Evolutionary conservation across 2,329 filamentous ascomycete genomes (phyloP), one percentile per base, ranked within the genome.

Genomic region (Sporothrix inflata): DNA sequence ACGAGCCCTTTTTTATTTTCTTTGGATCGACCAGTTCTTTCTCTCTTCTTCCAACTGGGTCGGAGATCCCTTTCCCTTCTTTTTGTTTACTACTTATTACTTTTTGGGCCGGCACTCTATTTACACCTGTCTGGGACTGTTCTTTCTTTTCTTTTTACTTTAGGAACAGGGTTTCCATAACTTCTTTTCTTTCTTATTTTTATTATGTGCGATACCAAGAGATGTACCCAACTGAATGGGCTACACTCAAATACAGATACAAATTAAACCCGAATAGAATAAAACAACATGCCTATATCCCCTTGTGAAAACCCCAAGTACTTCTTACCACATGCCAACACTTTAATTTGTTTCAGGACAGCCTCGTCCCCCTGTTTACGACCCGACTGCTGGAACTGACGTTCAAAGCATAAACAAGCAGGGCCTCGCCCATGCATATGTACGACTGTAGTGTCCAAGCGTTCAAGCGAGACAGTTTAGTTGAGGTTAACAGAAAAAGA

Each of bases 181-280:
- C 16, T 24, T 19, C 0, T n/a, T 40, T 60, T 16, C 4, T 19
- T 67, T 67, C 38, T 61, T 53, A 7, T 66, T 55, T 34, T 11
- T 49, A 45, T 27, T 61, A 49, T 34, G 45, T 51, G 45, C 45
- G 65, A 67, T 67, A 67, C 63, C 65, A 66, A 34, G 63, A 65
- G 60, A 7, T 65, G 60, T 19, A n/a, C 60, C 60, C 21, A 40
- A 16, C n/a, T 4, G 16, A 27, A 40, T 9, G 27, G 21, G 60
- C n/a, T n/a, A 16, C 60, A 65, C 60, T 65, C 60, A 24, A 60
- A 49, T 19, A 27, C 4, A n/a, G 34, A 66, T 45, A 66, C 24
- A 47, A 45, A 47, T 27, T 24, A 19, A n/a, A 14, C 14, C 30
- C 30, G 30, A 34, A 6, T 34, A 6, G 30, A 34, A 34, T 34